Percentiles rank a stretch among this genome's conserved stretches.
Evolutionary conservation across 257 asterid species (phyloP).

Genomic region (Fraxinus anomala): DNA sequence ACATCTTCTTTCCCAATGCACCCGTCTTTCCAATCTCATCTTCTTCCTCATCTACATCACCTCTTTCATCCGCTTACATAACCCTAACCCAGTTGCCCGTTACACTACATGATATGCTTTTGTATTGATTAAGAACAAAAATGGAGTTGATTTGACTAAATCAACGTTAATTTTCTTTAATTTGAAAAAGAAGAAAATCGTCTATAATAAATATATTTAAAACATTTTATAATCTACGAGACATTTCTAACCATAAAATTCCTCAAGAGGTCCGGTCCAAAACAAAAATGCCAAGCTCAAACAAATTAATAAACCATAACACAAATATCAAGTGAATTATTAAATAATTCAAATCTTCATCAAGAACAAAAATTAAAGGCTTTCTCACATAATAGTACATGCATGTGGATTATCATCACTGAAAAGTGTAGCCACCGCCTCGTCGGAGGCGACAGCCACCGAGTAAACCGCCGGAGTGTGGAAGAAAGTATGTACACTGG

Average conservation of each 20-base stretch:
- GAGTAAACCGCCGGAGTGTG: conserved; percentile 89
- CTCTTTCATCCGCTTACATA: no score
- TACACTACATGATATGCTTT: background rate
- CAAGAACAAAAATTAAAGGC: background rate
- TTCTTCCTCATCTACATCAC: no score
- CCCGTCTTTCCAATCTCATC: no score
- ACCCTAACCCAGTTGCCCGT: no score
- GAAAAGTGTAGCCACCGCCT: conserved; percentile 82
- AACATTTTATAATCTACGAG: no score
- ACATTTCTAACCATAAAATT: no score
- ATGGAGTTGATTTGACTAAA: background rate
- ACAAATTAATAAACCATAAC: no score
- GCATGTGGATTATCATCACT: conserved; percentile 97
- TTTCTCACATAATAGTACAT: conserved; percentile 67
- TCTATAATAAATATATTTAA: no score
- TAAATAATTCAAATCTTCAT: background rate
- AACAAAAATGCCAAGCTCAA: background rate
- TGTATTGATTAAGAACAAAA: no score
- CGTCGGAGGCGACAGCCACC: conserved; percentile 83
- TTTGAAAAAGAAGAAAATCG: no score
- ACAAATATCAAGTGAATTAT: background rate
- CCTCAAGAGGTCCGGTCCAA: background rate
- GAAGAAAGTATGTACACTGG: conserved; percentile 70
- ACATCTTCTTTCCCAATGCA: no score
- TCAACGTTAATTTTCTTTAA: background rate